Evolutionary conservation across 305 asterid species (phyloP).

Genomic region (Fraxinus xanthoxyloides): DNA sequence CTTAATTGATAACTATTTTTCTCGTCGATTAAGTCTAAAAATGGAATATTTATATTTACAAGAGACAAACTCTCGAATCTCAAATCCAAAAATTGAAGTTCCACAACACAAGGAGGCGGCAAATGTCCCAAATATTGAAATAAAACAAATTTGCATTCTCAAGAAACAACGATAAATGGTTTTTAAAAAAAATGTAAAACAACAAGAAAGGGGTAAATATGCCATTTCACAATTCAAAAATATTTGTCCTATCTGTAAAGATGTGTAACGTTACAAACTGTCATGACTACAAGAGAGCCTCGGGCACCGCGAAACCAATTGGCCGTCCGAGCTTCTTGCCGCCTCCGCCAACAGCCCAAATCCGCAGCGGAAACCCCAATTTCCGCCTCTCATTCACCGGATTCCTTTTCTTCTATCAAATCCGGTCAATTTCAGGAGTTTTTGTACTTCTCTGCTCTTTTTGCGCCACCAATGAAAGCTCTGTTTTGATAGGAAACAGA

Average conservation of each 20-base stretch:
- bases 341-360: constrained; percentile 30
- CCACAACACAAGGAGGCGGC: background rate
- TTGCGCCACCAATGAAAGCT: constrained; percentile 12
- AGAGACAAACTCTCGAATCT: background rate
- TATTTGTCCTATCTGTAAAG: background rate
- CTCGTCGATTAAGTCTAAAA: background rate
- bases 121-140: background rate
- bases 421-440: constrained; percentile 23
- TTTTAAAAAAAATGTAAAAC: too few relatives aligned
- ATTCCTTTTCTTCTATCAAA: constrained; percentile 19
- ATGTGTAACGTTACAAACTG: constrained; percentile 6
- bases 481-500: background rate
- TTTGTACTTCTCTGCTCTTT: constrained; percentile 19
- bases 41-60: background rate
- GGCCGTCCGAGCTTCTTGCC: constrained; percentile 23
- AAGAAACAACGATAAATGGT: background rate
- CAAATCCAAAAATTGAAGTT: background rate
- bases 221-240: constrained; percentile 8
- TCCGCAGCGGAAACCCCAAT: constrained; percentile 13
- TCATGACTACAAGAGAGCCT: background rate
- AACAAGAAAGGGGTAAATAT: constrained; percentile 14
- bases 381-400: background rate
- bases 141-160: background rate
- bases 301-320: constrained; percentile 30
- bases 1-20: background rate